Evolutionary conservation across 352 stramenopile species (phyloP).

Genomic region (Paralagenidium karlingii): DNA sequence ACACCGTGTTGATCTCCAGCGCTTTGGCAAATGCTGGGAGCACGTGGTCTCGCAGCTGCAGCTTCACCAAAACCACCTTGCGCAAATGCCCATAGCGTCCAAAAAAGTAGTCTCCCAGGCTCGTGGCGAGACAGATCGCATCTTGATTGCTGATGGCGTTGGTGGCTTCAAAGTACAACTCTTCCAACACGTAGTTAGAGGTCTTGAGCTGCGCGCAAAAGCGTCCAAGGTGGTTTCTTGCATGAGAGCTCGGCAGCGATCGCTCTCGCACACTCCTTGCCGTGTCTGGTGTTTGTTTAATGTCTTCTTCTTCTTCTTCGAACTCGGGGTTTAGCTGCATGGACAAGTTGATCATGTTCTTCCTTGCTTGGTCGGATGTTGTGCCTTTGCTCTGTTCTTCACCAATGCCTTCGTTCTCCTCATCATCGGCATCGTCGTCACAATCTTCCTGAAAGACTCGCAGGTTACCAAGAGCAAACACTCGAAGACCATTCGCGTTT

Average conservation of each 20-base stretch:
- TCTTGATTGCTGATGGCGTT: constrained; percentile 10
- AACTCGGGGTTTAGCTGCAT: neutral
- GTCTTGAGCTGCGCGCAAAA: constrained; percentile 26
- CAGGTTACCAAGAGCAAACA: too few relatives aligned
- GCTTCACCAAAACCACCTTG: constrained; percentile 23
- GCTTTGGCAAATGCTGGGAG: constrained; percentile 21
- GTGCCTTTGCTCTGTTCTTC: too few relatives aligned
- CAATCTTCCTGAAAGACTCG: too few relatives aligned
- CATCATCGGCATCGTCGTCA: too few relatives aligned
- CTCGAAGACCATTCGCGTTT: too few relatives aligned
- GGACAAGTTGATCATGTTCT: neutral
- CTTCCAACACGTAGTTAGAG: constrained; percentile 49
- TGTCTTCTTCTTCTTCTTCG: neutral
- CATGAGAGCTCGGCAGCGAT: neutral
- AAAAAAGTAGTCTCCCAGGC: constrained; percentile 67
- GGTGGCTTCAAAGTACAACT: constrained; percentile 49
- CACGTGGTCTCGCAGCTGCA: constrained; percentile 26
- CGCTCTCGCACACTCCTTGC: neutral
- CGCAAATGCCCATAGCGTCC: constrained; percentile 43
- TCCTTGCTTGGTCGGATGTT: neutral
- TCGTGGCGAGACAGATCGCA: constrained; percentile 15
- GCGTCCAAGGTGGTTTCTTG: too few relatives aligned
- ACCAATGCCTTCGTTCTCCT: too few relatives aligned
- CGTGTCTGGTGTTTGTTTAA: neutral
- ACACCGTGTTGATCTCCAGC: constrained; percentile 40